These are phyloP conservation scores for Xylariaceae sp. DNA, from an alignment of 2,329 filamentous ascomycete genomes.

Conservation along the genomic window DNA sequence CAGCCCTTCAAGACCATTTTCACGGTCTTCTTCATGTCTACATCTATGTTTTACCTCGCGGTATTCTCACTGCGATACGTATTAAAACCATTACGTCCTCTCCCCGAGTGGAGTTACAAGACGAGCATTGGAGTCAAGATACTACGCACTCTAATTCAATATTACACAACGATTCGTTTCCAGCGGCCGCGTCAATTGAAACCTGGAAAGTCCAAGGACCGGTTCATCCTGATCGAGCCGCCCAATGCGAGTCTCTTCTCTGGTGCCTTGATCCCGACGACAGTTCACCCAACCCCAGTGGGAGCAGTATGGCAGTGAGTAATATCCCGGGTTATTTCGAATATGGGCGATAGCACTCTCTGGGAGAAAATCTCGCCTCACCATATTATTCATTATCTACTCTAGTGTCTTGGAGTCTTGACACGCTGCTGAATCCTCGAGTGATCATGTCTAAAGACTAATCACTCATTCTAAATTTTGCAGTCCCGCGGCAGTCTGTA, in stretches of 20 bases:
- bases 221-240: conserved; percentile 25
- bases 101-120: conserved; percentile 28
- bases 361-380: too few species aligned
- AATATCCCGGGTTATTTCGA: too few species aligned
- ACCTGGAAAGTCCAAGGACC: conserved; percentile 17
- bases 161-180: conserved; percentile 15
- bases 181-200: conserved; percentile 21
- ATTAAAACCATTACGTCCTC: conserved; percentile 24
- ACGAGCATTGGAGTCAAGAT: conserved; percentile 18
- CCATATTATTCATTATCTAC: too few species aligned
- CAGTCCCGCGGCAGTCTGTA: conserved; percentile 1
- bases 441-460: too few species aligned
- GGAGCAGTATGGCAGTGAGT: conserved; percentile 29
- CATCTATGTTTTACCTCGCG: conserved; percentile 4
- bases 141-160: conserved; percentile 20
- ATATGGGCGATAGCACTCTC: too few species aligned
- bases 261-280: conserved; percentile 19
- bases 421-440: too few species aligned
- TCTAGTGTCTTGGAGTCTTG: too few species aligned
- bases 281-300: conserved; percentile 25
- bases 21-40: conserved; percentile 2
- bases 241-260: conserved; percentile 7
- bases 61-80: conserved; percentile 25
- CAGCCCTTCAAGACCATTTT: conserved; percentile 25
- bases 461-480: too few species aligned